Evolutionary conservation across 2,329 filamentous ascomycete genomes (phyloP).

Genomic region (Epichloe sp.): DNA sequence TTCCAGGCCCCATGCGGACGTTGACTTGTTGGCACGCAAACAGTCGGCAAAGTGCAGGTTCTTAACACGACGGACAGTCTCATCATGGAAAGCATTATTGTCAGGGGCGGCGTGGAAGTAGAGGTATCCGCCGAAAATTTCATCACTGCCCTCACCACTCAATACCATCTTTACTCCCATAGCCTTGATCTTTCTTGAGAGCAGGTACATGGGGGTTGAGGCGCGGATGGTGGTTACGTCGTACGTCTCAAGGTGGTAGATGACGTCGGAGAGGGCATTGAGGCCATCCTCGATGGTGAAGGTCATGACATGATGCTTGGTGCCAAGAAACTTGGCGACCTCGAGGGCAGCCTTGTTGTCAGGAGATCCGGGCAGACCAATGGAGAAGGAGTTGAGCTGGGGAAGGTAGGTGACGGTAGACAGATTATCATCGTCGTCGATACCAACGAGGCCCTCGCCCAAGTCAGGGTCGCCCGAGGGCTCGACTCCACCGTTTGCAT

Average conservation of each 20-base stretch:
- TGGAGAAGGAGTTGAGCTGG: constrained; percentile 97
- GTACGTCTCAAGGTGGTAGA: constrained; percentile 94
- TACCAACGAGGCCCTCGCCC: constrained; percentile 71
- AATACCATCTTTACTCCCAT: constrained; percentile 99
- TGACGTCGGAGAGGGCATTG: constrained; percentile 92
- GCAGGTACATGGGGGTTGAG: constrained; percentile 95
- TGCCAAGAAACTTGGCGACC: constrained; percentile 92
- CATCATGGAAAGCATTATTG: constrained; percentile 86
- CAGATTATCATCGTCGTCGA: constrained; percentile 83
- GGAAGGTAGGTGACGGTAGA: constrained; percentile 84
- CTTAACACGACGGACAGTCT: constrained; percentile 89
- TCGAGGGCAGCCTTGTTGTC: constrained; percentile 86
- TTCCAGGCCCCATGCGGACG: constrained; percentile 93
- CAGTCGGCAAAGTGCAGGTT: constrained; percentile 96
- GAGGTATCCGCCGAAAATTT: constrained; percentile 96
- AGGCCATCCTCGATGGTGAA: constrained; percentile 97
- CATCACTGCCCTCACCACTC: constrained; percentile 90
- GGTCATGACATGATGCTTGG: constrained; percentile 95
- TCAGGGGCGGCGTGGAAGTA: constrained; percentile 95
- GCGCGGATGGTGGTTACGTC: constrained; percentile 98
- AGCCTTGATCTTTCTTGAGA: constrained; percentile 97
- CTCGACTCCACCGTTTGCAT: constrained; percentile 30
- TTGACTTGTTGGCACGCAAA: constrained; percentile 97
- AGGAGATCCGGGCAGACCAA: constrained; percentile 83
- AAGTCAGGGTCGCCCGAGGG: constrained; percentile 38